Evolutionary conservation across 2,329 filamentous ascomycete species (phyloP).

Genomic region (Achaetomium macrosporum): DNA sequence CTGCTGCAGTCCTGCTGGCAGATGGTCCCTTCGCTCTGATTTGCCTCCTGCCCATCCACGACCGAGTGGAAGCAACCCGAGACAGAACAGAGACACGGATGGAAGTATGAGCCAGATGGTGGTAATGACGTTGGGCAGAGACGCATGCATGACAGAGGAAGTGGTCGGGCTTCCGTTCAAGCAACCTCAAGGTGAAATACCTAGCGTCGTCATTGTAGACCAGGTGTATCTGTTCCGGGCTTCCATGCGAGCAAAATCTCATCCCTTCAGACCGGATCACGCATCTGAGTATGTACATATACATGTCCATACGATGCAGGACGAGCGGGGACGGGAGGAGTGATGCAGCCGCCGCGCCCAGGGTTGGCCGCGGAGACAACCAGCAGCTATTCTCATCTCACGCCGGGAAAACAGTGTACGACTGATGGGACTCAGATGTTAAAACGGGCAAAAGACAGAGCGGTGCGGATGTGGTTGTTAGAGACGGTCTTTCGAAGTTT

Average conservation of each 20-base stretch:
- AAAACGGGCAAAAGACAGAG: too few relatives aligned
- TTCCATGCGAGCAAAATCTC: neutral
- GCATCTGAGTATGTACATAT: too few relatives aligned
- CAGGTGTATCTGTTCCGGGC: neutral
- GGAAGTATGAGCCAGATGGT: neutral
- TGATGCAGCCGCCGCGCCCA: too few relatives aligned
- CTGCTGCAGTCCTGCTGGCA: constrained; percentile 15
- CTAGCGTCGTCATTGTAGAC: neutral
- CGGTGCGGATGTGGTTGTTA: too few relatives aligned
- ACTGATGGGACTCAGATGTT: too few relatives aligned
- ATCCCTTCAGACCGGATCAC: neutral
- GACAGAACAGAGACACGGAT: constrained; percentile 1
- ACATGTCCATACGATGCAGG: too few relatives aligned
- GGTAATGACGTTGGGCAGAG: constrained; percentile 22
- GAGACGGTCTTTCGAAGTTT: too few relatives aligned
- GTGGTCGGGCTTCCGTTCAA: constrained; percentile 9
- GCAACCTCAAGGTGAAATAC: too few relatives aligned
- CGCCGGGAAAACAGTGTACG: too few relatives aligned
- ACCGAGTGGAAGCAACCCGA: constrained; percentile 3
- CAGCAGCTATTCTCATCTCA: too few relatives aligned
- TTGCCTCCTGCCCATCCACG: neutral
- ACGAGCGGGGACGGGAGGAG: too few relatives aligned
- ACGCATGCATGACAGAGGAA: constrained; percentile 21
- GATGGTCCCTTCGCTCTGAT: constrained; percentile 16
- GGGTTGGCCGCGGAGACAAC: too few relatives aligned